These are phyloP conservation scores for Vigna radiata DNA, from an alignment of 306 rosid genomes.

Conservation along the genomic window DNA sequence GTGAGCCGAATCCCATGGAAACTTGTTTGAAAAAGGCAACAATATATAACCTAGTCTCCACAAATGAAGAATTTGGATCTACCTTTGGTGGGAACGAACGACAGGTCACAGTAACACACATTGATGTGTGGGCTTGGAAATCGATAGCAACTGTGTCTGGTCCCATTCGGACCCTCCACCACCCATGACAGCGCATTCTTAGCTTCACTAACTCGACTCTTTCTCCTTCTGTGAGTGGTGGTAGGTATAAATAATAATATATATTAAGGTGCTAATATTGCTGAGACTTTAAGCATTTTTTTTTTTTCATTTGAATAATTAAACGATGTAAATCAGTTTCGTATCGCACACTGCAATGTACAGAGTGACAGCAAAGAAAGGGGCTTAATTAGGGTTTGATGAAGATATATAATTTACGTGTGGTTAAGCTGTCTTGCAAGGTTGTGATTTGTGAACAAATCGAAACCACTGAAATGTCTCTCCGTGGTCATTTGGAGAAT, in stretches of 20 bases:
- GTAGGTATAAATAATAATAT: not conserved
- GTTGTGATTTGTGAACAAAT: conserved; percentile 5
- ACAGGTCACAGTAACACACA: not conserved
- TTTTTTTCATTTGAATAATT: not conserved
- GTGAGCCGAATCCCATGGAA: too few relatives aligned
- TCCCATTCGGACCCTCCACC: too few relatives aligned
- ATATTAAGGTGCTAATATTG: not conserved
- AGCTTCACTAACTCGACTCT: conserved; percentile 40
- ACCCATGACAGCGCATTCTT: conserved; percentile 54
- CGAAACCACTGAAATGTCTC: not conserved
- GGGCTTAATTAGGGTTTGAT: not conserved
- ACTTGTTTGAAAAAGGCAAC: too few relatives aligned
- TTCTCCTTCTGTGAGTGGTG: not conserved
- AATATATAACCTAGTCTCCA: too few relatives aligned
- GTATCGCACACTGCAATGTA: conserved; percentile 37
- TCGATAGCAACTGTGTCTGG: conserved; percentile 4
- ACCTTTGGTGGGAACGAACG: conserved; percentile 46
- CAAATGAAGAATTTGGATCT: conserved; percentile 47
- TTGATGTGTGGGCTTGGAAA: conserved; percentile 1
- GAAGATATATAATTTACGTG: not conserved
- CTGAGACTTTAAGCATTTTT: conserved; percentile 20
- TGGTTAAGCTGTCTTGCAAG: conserved; percentile 32
- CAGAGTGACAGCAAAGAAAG: conserved; percentile 18
- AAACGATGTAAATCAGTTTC: not conserved
- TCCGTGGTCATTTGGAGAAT: not conserved